Evolutionary conservation across 2,329 filamentous ascomycete genomes (phyloP).

Genomic region (Botrytis squamosa): DNA sequence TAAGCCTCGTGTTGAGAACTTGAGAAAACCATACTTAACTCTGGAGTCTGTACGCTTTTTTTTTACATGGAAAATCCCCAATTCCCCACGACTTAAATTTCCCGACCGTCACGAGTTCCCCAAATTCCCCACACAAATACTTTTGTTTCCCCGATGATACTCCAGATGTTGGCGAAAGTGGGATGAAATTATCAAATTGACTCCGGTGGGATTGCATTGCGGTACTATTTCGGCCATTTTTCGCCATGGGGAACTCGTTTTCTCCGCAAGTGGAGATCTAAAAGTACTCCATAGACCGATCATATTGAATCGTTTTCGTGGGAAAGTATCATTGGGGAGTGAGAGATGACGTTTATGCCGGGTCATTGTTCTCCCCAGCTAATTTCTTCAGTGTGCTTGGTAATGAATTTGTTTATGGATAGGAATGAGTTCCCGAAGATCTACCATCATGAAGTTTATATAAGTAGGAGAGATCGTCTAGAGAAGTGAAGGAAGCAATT

Average conservation of each 20-base stretch:
- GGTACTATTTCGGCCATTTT: not conserved
- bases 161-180: constrained; percentile 9
- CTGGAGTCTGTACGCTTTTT: too few relatives aligned
- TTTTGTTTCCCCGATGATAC: not conserved
- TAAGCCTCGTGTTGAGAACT: not conserved
- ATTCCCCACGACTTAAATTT: not conserved
- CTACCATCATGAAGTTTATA: constrained; percentile 1
- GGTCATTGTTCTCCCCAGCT: not conserved
- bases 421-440: constrained; percentile 1
- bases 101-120: not conserved
- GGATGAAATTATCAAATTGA: not conserved
- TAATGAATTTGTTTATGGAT: not conserved
- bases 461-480: not conserved
- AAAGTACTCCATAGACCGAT: not conserved
- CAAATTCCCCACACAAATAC: not conserved
- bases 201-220: not conserved
- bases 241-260: not conserved
- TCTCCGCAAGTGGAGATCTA: not conserved
- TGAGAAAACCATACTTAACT: not conserved
- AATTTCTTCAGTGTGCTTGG: not conserved
- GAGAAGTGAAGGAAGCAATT: not conserved
- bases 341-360: not conserved
- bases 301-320: not conserved
- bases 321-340: not conserved
- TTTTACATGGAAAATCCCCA: constrained; percentile 1